Evolutionary conservation across 2,329 filamentous ascomycete genomes (phyloP).

Genomic region (Proliferodiscus dingleyae): DNA sequence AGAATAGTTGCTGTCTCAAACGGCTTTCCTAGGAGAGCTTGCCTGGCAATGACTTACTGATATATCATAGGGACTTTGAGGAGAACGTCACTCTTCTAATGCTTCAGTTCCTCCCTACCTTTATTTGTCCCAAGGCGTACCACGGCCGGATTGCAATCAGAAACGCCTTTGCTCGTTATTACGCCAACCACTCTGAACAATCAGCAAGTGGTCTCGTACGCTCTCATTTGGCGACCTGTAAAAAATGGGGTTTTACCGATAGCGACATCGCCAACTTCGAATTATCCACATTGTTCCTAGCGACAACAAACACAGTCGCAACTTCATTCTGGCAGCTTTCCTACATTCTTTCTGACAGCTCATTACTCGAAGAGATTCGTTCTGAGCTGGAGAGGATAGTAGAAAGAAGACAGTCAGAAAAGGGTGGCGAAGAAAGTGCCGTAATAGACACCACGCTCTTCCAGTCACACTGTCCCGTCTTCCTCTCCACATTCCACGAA

Average conservation of each 20-base stretch:
- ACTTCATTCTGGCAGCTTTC: conserved; percentile 37
- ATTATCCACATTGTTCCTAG: conserved; percentile 30
- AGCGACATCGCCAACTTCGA: conserved; percentile 33
- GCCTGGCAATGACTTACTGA: conserved; percentile 5
- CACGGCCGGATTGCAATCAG: conserved; percentile 35
- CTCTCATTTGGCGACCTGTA: conserved; percentile 27
- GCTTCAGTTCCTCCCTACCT: conserved; percentile 30
- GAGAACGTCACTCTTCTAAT: conserved; percentile 28
- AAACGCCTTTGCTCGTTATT: conserved; percentile 30
- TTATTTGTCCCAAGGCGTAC: conserved; percentile 33
- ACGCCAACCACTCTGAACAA: conserved; percentile 27
- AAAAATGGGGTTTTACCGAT: conserved; percentile 28
- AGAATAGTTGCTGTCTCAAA: neutral
- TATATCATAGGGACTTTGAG: conserved; percentile 28
- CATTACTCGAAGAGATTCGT: conserved; percentile 28
- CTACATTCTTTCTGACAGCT: conserved; percentile 31
- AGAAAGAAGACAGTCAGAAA: conserved; percentile 1
- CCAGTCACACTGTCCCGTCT: conserved; percentile 36
- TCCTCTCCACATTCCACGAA: conserved; percentile 43
- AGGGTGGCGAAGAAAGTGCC: conserved; percentile 9
- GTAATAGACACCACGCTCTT: conserved; percentile 27
- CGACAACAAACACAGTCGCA: conserved; percentile 36
- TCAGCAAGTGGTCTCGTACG: conserved; percentile 26
- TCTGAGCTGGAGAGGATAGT: conserved; percentile 29
- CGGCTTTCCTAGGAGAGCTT: neutral